Base-by-base conservation (phyloP, 2,329 filamentous ascomycete genomes). In the Phialocephala sp. region DNA sequence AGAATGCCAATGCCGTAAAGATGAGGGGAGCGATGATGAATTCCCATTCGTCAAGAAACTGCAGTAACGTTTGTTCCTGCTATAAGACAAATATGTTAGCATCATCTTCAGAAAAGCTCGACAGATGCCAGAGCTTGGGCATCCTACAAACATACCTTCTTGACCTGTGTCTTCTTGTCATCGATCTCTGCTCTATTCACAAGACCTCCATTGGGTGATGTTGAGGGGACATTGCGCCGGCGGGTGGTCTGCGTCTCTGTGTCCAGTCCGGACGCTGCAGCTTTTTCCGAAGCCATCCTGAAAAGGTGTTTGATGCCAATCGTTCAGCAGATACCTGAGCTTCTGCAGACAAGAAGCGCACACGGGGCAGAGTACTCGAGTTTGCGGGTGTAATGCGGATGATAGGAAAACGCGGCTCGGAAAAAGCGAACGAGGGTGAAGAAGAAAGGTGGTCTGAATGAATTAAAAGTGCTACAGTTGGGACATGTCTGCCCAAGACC, bases 31-130 rank as follows among this genome's bases (percentile, higher is more conserved):
- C 84, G 75, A 88, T 82, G 74, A 89, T 74, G 76, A 84, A 81
- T 77, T 91, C 84, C 85, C 87, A 86, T 79, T 89, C 81, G 73
- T 84, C 82, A 71, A 93, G 84, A 72, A 85, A 82, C 63, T 89
- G 77, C 72, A 91, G 79, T 69, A 91, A 77, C 27, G 86, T 86
- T 71, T 86, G 82, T 71, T 83, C 77, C 79, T 85, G 70, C 75
- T 77, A 59, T 43, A 37, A 57, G 4, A 62, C 36, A 27, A 64
- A 27, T 1, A 60, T 39, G 67, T 79, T 60, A 76, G 74, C 67
- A 69, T 69, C 14, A 20, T 39, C 3, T n/a, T 14, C 55, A 35
- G 11, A 8, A 43, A 55, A 15, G 14, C n/a, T 1, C 14, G 11
- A 35, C 27, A 54, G 22, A 27, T 54, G 27, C 12, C 32, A 35